Percentiles rank a stretch among this genome's conserved stretches.
phyloP scores from a whole-genome alignment of 2,329 filamentous ascomycete genomes.

The Ophiostoma angusticollis region DNA sequence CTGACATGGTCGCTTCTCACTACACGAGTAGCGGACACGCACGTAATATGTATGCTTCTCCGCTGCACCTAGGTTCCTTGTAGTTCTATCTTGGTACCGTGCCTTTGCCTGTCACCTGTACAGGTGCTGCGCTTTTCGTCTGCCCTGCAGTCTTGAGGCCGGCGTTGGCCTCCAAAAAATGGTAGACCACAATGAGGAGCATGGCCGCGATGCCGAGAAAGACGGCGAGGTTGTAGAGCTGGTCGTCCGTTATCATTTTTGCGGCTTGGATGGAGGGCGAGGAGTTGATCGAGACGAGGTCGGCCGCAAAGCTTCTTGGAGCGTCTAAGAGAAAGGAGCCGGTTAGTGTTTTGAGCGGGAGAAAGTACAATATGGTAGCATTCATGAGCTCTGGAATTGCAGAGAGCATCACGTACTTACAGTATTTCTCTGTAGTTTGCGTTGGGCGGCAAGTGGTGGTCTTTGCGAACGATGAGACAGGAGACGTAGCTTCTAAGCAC shows the following conservation, averaged over 20 bases:
- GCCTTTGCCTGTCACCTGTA: slow-evolving; percentile 8
- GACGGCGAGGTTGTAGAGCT: slow-evolving; percentile 83
- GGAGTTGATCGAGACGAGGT: neutral
- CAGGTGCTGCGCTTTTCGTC: neutral
- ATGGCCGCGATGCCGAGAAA: slow-evolving; percentile 84
- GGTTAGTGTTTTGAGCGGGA: too few species aligned
- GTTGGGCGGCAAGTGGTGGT: neutral
- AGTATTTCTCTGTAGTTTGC: too few species aligned
- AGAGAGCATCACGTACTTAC: too few species aligned
- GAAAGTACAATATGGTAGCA: too few species aligned
- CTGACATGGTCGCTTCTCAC: too few species aligned
- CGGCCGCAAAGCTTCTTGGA: neutral
- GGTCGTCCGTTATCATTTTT: slow-evolving; percentile 86
- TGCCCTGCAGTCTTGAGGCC: slow-evolving; percentile 21
- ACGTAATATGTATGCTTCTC: too few species aligned
- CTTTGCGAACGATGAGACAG: too few species aligned
- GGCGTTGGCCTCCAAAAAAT: slow-evolving; percentile 94
- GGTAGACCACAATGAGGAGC: slow-evolving; percentile 87
- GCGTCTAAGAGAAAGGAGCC: too few species aligned
- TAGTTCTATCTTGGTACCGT: neutral
- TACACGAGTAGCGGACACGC: too few species aligned
- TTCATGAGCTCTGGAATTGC: too few species aligned
- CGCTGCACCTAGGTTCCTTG: neutral
- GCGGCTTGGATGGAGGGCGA: neutral
- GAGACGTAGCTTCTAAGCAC: slow-evolving; percentile 2